These are phyloP conservation scores for Eucalyptus shirleyi DNA, from an alignment of 345 rosid species.

Conservation along the genomic window DNA sequence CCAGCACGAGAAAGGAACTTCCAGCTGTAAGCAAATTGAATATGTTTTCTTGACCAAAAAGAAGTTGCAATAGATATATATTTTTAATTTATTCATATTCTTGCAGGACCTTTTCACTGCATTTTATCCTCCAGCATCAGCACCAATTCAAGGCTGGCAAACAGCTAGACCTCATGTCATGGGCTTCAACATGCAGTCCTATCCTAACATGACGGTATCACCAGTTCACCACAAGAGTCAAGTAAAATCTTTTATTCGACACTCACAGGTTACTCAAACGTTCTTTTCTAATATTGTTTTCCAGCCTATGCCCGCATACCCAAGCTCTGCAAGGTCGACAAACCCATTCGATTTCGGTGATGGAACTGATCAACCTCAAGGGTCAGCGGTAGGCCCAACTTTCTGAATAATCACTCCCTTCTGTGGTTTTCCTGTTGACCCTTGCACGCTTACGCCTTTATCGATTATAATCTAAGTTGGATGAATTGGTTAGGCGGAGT, in stretches of 20 bases:
- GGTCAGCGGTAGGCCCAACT: conserved; percentile 15
- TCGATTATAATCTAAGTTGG: neutral
- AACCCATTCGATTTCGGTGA: conserved; percentile 59
- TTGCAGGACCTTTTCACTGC: conserved; percentile 63
- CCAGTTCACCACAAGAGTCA: neutral
- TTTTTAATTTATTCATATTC: neutral
- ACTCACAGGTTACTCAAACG: neutral
- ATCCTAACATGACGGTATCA: conserved; percentile 17
- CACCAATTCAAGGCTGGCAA: conserved; percentile 39
- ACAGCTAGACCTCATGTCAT: conserved; percentile 20
- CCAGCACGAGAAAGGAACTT: conserved; percentile 46
- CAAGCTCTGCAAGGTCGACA: conserved; percentile 20
- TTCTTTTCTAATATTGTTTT: neutral
- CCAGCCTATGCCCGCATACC: conserved; percentile 29
- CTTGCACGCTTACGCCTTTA: rapidly evolving
- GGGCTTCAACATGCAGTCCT: conserved; percentile 38
- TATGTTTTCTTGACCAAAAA: neutral
- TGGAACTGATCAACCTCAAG: conserved; percentile 19
- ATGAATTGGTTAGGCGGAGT: neutral
- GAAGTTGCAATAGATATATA: neutral
- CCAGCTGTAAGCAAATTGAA: conserved; percentile 35
- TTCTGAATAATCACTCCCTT: neutral
- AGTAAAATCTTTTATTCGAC: neutral
- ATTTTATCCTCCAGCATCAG: conserved; percentile 24
- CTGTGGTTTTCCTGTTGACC: neutral